Base-by-base conservation (phyloP, 2,329 filamentous ascomycete species). In the Rutstroemia sp. region DNA sequence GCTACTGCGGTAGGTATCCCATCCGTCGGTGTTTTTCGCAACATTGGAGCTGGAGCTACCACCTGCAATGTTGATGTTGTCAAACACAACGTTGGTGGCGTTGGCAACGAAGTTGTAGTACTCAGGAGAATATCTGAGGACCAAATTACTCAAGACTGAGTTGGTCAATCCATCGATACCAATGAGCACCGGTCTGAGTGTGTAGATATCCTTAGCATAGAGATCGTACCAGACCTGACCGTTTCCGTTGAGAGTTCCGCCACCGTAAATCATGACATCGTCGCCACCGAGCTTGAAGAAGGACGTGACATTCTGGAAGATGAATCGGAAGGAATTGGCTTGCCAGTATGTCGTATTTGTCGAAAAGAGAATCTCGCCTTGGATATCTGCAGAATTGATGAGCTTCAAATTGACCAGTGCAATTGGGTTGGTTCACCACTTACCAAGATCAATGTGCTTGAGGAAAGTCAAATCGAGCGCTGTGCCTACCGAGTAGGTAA, bases 301-400 rank as follows among this genome's bases (percentile, higher is more conserved):
- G 1, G 81, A 81, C 0, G 81, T 83, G 5, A 79, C 78, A 60
- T 87, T 86, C 63, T 88, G 86, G 71, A 81, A 89, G 5, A 72
- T 73, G 25, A 84, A 82, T 55, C 78, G 77, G 74, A 87, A 88
- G 44, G 77, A 75, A 64, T 87, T 77, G 8, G 75, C 76, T 60
- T 84, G 77, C 86, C 86, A 88, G 70, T 88, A 88, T 61, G 81
- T 77, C 1, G 83, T 84, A 66, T 89, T 82, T 51, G 84, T 78
- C 55, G 79, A 80, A 71, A 88, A 88, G 56, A 79, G 73, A 19
- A 87, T 75, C 21, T 76, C 77, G 21, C 81, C 83, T 64, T 79
- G 77, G 58, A 83, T 78, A 60, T 81, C 79, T 80, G 57, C 21
- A 54, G 30, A 2, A 25, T 14, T 23, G 7, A 46, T 37, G 41